Evolutionary conservation across 768 basidiomycete species (phyloP), one percentile per base, ranked within the genome.

Genomic region (Cyclocybe cylindracea): DNA sequence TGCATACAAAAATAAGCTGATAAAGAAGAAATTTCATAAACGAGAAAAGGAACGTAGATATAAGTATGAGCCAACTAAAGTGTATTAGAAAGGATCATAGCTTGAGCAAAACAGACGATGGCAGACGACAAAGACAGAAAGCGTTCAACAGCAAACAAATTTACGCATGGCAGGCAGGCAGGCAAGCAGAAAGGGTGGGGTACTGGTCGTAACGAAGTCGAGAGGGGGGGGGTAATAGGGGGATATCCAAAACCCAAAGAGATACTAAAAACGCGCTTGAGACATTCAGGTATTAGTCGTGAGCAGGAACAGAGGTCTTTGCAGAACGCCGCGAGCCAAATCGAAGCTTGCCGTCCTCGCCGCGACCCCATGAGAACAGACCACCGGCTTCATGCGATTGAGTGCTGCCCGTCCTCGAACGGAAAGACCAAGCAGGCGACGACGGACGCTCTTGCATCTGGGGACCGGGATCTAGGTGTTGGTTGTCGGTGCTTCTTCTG

Each of bases 341-440:
- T 51, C 88, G 80, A 54, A 85, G 76, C 61, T 84, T 86, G 13
- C 85, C 79, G 60, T 79, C 83, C 11, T 85, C 83, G 5, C 78
- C 70, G 31, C 82, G 74, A 5, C 78, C 82, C 83, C 84, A 85
- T 0, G 85, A 85, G 65, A 91, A 89, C 39, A 90, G 68, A 1
- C 87, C 80, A 39, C 66, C 78, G 4, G 78, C 77, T n/a, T 87
- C 86, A 55, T 85, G 83, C 5, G 87, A 88, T 44, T 84, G 78
- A 0, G 82, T 64, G 57, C 89, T 89, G n/a, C 88, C 89, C 1
- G 86, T 78, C 19, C 86, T 78, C 16, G 91, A 93, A 13, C 90
- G 85, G 76, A 91, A 86, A 0, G 89, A 91, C 89, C 89, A 93
- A 0, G 89, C 85, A 41, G 90, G 91, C 4, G 91, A 92, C 13